phyloP scores from a whole-genome alignment of 23 red algal species.

The Chondrus crispus region DNA sequence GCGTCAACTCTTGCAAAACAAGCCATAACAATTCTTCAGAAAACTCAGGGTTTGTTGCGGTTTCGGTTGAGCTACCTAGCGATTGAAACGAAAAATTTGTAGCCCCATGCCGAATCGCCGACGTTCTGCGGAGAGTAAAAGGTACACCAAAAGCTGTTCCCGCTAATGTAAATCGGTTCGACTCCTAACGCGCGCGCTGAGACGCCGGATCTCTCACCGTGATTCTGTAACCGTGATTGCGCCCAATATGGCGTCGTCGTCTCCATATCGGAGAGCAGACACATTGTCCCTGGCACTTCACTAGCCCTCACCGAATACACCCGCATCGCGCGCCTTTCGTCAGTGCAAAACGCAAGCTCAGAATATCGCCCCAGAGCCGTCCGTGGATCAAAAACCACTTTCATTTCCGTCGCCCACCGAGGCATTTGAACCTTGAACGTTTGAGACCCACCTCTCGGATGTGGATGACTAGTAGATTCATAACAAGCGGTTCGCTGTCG shows the following conservation, averaged over 20 bases:
- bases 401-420: neutral
- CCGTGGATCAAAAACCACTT: neutral
- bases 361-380: neutral
- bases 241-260: too few relatives aligned
- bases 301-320: neutral
- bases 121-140: neutral
- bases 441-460: neutral
- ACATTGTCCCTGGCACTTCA: neutral
- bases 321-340: neutral
- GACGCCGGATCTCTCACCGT: neutral
- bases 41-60: too few relatives aligned
- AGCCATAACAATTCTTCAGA: too few relatives aligned
- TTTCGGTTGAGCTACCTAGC: too few relatives aligned
- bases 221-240: too few relatives aligned
- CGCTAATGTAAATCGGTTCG: neutral
- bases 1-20: too few relatives aligned
- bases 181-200: neutral
- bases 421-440: neutral
- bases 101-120: neutral
- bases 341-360: neutral
- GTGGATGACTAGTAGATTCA: neutral
- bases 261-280: too few relatives aligned
- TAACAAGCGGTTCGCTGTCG: neutral
- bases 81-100: neutral
- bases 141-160: neutral